Conservation (phyloP, 2,329 filamentous ascomycete genomes). For the Cercospora citrullina region DNA sequence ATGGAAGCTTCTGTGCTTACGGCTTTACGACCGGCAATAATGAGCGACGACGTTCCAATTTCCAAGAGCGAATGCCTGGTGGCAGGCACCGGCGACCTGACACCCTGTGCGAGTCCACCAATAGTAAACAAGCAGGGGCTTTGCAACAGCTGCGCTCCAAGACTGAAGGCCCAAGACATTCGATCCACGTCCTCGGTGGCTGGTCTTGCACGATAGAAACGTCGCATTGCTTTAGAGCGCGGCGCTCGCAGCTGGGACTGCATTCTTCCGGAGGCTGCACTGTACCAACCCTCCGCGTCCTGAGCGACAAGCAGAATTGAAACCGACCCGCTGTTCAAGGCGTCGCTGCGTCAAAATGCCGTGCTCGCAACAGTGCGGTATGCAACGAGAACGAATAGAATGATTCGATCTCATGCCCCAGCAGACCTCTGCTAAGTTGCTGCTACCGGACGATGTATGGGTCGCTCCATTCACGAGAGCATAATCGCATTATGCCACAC, state of each 20-base stretch:
- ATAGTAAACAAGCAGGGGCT: neutral
- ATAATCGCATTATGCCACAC: neutral
- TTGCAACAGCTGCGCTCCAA: neutral
- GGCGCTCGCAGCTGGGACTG: neutral
- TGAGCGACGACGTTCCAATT: neutral
- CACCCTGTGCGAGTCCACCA: neutral
- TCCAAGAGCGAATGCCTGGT: neutral
- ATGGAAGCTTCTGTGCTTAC: too few species aligned
- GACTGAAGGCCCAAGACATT: neutral
- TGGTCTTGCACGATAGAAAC: neutral
- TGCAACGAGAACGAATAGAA: neutral
- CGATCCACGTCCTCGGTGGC: neutral
- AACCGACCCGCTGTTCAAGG: neutral
- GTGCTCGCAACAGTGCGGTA: neutral
- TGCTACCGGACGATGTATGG: neutral
- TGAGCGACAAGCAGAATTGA: neutral
- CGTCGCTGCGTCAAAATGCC: neutral
- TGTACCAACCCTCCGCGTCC: neutral
- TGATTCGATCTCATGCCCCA: neutral
- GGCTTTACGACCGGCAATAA: neutral
- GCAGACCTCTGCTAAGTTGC: neutral
- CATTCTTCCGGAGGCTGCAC: neutral
- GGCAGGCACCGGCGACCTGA: neutral
- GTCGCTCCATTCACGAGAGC: neutral
- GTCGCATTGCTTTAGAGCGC: neutral